These are phyloP conservation scores for Haberlea rhodopensis DNA, from an alignment of 257 asterid genomes.

Conservation along the genomic window DNA sequence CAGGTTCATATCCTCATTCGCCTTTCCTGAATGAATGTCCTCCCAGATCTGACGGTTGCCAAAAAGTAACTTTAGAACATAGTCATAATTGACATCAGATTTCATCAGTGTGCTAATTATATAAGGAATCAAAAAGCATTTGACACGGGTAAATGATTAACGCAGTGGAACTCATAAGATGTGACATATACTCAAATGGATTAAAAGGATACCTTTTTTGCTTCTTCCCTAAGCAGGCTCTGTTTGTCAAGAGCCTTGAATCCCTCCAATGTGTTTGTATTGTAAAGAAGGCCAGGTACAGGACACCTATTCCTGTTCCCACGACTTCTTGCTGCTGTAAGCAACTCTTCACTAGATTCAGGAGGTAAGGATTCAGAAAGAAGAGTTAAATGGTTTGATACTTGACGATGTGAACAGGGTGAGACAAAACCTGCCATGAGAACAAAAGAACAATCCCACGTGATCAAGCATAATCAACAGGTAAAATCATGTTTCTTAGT, in stretches of 20 bases:
- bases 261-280: constrained; percentile 84
- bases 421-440: constrained; percentile 73
- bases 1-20: constrained; percentile 63
- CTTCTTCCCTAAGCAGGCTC: constrained; percentile 63
- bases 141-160: not conserved
- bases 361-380: constrained; percentile 76
- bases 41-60: constrained; percentile 72
- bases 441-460: constrained; percentile 20
- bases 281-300: constrained; percentile 76
- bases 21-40: constrained; percentile 76
- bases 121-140: not conserved
- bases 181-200: not conserved
- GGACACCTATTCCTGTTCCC: constrained; percentile 93
- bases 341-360: constrained; percentile 47
- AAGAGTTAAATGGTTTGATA: constrained; percentile 76
- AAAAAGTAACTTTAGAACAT: constrained; percentile 25
- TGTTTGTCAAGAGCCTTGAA: constrained; percentile 73
- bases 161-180: not conserved
- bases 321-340: constrained; percentile 28
- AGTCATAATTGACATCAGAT: not conserved
- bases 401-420: constrained; percentile 73
- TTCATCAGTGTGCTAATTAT: constrained; percentile 5
- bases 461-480: constrained; percentile 6
- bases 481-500: constrained; percentile 2
- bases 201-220: constrained; percentile 49